Conservation (phyloP, 768 basidiomycete species). For the Phaeolepiota aurea region DNA sequence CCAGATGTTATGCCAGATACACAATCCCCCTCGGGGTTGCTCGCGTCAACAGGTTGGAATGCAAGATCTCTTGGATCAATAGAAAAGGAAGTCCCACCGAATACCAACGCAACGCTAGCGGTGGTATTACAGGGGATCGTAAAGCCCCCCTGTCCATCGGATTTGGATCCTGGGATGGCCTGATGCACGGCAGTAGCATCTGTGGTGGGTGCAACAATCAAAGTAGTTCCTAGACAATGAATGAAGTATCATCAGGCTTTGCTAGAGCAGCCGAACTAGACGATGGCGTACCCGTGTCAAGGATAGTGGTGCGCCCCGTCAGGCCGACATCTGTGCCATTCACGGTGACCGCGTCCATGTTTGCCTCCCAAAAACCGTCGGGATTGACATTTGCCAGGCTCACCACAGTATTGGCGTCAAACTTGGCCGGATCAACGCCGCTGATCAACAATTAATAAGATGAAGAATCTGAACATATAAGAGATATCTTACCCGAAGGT, state of each 20-base stretch:
- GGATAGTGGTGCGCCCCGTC: constrained; percentile 60
- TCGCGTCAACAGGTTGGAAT: constrained; percentile 40
- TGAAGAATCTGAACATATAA: not conserved
- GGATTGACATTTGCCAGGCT: constrained; percentile 55
- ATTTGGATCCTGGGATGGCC: constrained; percentile 31
- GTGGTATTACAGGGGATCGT: constrained; percentile 41
- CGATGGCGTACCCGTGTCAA: constrained; percentile 46
- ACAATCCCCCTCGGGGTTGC: constrained; percentile 55
- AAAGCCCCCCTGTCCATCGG: constrained; percentile 39
- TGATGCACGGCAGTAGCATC: constrained; percentile 33
- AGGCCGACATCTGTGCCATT: constrained; percentile 46
- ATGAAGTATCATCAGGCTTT: too few species aligned
- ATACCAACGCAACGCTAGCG: constrained; percentile 35
- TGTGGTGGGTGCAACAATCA: constrained; percentile 34
- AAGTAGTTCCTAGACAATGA: constrained; percentile 29
- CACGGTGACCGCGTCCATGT: constrained; percentile 49
- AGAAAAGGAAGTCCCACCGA: constrained; percentile 36
- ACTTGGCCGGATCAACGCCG: constrained; percentile 63
- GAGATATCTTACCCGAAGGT: constrained; percentile 54
- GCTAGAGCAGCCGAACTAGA: too few species aligned
- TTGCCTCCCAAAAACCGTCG: constrained; percentile 77
- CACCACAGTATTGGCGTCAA: constrained; percentile 48
- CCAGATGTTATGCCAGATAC: constrained; percentile 63
- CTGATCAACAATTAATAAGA: constrained; percentile 12
- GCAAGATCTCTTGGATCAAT: constrained; percentile 64